Evolutionary conservation across 257 asterid species (phyloP).

Genomic region (Prunella vulgaris): DNA sequence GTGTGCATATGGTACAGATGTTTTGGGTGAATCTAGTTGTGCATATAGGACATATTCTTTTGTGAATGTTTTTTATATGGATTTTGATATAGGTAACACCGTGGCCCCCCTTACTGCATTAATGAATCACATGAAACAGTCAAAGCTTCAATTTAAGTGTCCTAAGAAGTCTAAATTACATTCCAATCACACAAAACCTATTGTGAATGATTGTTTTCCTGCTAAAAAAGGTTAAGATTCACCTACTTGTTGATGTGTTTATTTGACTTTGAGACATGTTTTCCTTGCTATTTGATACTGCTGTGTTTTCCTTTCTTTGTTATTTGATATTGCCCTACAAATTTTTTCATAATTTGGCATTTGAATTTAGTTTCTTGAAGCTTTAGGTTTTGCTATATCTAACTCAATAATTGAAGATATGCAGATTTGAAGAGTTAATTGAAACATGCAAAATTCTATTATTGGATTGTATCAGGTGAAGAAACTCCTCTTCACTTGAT

Average conservation of each 20-base stretch:
- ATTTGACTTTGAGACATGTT: neutral
- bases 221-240: neutral
- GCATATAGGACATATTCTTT: too few species aligned
- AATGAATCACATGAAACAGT: too few species aligned
- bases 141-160: too few species aligned
- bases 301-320: neutral
- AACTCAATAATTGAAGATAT: neutral
- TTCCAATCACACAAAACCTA: too few species aligned
- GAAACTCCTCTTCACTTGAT: neutral
- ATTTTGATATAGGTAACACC: too few species aligned
- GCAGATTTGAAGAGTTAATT: neutral
- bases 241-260: neutral
- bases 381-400: neutral
- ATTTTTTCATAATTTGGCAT: neutral
- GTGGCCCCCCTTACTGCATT: too few species aligned
- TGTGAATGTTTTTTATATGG: too few species aligned
- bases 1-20: too few species aligned
- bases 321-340: too few species aligned
- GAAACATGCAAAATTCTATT: neutral
- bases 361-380: neutral
- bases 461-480: slow-evolving; percentile 4
- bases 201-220: too few species aligned
- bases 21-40: too few species aligned
- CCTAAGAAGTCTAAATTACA: too few species aligned
- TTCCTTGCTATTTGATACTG: neutral